Evolutionary conservation across 2,329 filamentous ascomycete genomes (phyloP), one percentile per base, ranked within the genome.

Genomic region (Xenoacremonium recifei): DNA sequence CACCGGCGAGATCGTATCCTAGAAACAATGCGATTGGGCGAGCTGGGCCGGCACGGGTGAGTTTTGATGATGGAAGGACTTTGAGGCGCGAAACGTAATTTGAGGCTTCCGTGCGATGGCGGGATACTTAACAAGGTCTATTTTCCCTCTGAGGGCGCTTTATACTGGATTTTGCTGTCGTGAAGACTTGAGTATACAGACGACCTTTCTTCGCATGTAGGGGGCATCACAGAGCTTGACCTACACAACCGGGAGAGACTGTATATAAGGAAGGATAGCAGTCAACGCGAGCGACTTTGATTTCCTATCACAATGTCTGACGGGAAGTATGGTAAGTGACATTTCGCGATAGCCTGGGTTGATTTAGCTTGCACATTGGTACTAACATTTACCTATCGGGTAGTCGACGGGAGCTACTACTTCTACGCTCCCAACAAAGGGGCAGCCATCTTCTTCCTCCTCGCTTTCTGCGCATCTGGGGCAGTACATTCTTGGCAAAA

Each of bases 401-500:
- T 40, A 71, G 69, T 73, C 25, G 52, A 63, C 2, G 66, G 62
- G 1, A 76, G 69, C 44, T 62, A 67, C 25, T 76, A 65, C 62
- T 68, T 73, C 52, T 75, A 71, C 44, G 68, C 66, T 7, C 69
- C 72, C 0, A 74, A 73, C 42, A 71, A 71, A 49, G 70, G 66
- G 1, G 73, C 71, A 0, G 65, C 72, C 3, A 59, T 75, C 21
- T 73, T 76, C 60, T 75, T 76, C 45, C 58, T 67, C 7, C 35
- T 69, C 4, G 65, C 64, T 3, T 76, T 71, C 49, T 48, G 64
- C 4, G 43, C 54, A 2, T 69, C 69, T 2, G 64, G 66, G 4
- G 36, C 54, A 2, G 51, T 63, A 16, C 72, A 76, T 51, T 40
- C 59, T 35, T 73, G 67, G 62, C 70, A 75, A 42, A 61, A 62